Percentiles rank a stretch among this genome's conserved stretches.
Evolutionary conservation across 768 basidiomycete genomes (phyloP).

Genomic region (Tylopilus rubrobrunneus): DNA sequence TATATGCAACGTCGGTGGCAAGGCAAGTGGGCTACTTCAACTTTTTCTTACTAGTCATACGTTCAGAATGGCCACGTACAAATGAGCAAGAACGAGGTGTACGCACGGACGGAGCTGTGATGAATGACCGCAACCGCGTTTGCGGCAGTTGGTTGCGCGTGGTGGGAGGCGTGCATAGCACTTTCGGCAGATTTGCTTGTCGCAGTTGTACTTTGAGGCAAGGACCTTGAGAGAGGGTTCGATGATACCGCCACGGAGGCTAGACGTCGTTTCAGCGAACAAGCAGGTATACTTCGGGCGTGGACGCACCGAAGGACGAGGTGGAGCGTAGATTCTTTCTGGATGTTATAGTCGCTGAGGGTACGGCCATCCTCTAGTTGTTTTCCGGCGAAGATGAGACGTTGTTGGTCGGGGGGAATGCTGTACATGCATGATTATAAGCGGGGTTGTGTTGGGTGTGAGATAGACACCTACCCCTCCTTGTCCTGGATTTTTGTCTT

Average conservation of each 20-base stretch:
- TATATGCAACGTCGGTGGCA: too few relatives aligned
- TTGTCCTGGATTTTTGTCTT: slow-evolving; percentile 52
- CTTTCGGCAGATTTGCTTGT: slow-evolving; percentile 99
- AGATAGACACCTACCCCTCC: slow-evolving; percentile 48
- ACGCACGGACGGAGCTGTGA: slow-evolving; percentile 89
- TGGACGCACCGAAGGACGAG: slow-evolving; percentile 82
- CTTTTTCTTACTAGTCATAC: slow-evolving; percentile 78
- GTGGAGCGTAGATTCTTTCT: slow-evolving; percentile 97
- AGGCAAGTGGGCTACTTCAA: slow-evolving; percentile 63
- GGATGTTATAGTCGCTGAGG: slow-evolving; percentile 95
- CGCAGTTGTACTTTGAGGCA: slow-evolving; percentile 97
- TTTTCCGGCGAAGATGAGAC: slow-evolving; percentile 75
- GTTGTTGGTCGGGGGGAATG: slow-evolving; percentile 26
- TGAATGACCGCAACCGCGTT: slow-evolving; percentile 87
- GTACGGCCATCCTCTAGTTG: slow-evolving; percentile 98
- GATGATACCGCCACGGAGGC: slow-evolving; percentile 74
- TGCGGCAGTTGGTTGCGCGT: slow-evolving; percentile 99
- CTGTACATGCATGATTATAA: slow-evolving; percentile 31
- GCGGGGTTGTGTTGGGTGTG: too few relatives aligned
- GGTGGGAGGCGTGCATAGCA: slow-evolving; percentile 99
- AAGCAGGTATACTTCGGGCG: too few relatives aligned
- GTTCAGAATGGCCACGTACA: neutral
- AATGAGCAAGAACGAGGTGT: neutral
- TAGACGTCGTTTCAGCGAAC: slow-evolving; percentile 3
- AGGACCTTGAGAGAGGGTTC: slow-evolving; percentile 98